phyloP scores from a whole-genome alignment of 805 yeast genomes.

The Pichia cephalocereana region DNA sequence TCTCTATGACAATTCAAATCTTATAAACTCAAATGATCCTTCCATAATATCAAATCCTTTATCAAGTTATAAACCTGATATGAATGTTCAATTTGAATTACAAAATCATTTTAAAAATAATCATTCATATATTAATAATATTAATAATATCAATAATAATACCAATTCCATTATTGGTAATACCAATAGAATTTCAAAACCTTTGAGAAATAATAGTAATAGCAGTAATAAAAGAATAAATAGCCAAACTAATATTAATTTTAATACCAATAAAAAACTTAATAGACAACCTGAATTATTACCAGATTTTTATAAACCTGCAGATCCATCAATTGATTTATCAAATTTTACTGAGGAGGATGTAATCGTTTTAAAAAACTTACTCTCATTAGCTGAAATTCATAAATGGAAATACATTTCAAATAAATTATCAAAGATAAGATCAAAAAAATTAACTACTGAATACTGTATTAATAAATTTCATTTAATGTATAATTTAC shows the following conservation, averaged over 20 bases:
- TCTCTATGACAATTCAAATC: too few species aligned
- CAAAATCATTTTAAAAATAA: too few species aligned
- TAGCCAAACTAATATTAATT: too few species aligned
- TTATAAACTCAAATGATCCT: too few species aligned
- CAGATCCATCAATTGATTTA: conserved; percentile 19
- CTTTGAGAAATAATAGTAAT: neutral
- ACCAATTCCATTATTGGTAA: too few species aligned
- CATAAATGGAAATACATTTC: conserved; percentile 28
- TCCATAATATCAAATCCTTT: too few species aligned
- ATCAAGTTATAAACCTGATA: too few species aligned
- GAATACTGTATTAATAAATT: conserved; percentile 24
- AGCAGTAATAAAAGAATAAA: neutral
- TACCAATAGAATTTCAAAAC: too few species aligned
- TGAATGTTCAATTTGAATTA: too few species aligned
- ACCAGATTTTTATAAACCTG: conserved; percentile 15
- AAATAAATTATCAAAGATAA: conserved; percentile 21
- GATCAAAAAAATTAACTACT: conserved; percentile 24
- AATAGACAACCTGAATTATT: conserved; percentile 3
- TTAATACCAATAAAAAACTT: too few species aligned
- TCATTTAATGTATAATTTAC: conserved; percentile 26
- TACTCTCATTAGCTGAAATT: conserved; percentile 24
- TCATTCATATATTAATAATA: too few species aligned
- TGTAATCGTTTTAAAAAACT: conserved; percentile 17
- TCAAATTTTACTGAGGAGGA: conserved; percentile 25
- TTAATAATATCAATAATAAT: too few species aligned